Conservation (phyloP, 495 filamentous ascomycete genomes). For the Pyrenula massariospora region DNA sequence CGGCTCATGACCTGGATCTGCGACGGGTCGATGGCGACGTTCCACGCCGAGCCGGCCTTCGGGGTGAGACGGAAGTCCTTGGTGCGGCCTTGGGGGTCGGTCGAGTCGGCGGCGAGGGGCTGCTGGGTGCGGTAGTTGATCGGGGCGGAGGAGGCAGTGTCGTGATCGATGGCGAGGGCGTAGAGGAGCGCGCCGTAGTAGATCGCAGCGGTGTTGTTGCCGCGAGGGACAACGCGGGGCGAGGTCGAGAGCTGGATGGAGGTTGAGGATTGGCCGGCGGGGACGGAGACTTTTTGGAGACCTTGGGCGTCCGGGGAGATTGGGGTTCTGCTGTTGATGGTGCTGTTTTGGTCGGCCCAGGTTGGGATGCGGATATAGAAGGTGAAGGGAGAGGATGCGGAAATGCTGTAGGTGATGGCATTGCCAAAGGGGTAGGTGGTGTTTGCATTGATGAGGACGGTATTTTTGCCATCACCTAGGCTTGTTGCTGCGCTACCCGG, state of each 20-base stretch:
- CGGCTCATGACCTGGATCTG: background rate
- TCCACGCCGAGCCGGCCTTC: background rate
- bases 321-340: conserved; percentile 2
- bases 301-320: background rate
- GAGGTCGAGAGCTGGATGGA: conserved; percentile 10
- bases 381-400: conserved; percentile 23
- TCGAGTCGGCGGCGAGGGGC: background rate
- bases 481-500: conserved; percentile 8
- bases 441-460: conserved; percentile 13
- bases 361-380: conserved; percentile 37
- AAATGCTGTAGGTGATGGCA: conserved; percentile 32
- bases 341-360: conserved; percentile 26
- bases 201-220: conserved; percentile 41
- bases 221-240: conserved; percentile 20
- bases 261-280: conserved; percentile 8
- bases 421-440: conserved; percentile 44
- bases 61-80: background rate
- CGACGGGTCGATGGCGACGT: background rate
- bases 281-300: conserved; percentile 6
- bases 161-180: conserved; percentile 30
- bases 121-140: conserved; percentile 9
- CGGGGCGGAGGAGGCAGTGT: background rate
- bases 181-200: conserved; percentile 44
- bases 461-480: background rate
- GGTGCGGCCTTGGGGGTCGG: background rate